Base-by-base conservation (phyloP, 345 rosid genomes). In the Cardamine chenopodiifolia region DNA sequence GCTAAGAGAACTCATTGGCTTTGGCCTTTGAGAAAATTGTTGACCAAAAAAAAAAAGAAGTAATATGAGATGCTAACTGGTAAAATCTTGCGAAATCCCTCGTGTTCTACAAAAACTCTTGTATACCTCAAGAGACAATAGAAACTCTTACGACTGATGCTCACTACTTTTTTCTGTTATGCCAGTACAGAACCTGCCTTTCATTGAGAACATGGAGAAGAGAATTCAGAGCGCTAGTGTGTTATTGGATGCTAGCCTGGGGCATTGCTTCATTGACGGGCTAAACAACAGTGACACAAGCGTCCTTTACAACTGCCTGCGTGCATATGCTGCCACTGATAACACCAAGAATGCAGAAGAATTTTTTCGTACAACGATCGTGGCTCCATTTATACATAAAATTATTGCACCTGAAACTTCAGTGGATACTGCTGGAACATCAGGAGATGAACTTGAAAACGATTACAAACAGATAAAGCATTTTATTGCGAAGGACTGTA, bases 111-210 rank as follows among this genome's bases (percentile, higher is more conserved):
- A 39, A 66, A 48, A 48, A 19, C 6, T 55, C 8, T 4, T 54
- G 37, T 76, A 52, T 59, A 29, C 52, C 70, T 54, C 39, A 69
- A 40, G 54, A 28, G 34, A 70, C 48, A 26, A 61, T 6, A 31
- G 5, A 44, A 69, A 54, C n/a, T 77, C 47, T 18, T 57, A 64
- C 4, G 9, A 75, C 57, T 76, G 71, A 48, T 81, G 81, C 88
- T 86, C 81, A 86, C 84, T 76, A 81, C 79, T 71, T 67, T 78
- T 80, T 80, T 88, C 77, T 71, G 54, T 86, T 82, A 73, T 90
- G 96, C 91, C 89, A 87, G 94, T 89, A 89, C 93, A 92, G 99
- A 85, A 88, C 82, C 98, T 96, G 72, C 99, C 99, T 79, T 96
- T 96, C 81, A 86, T 96, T 72, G 86, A 87, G 81, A 96, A 92